phyloP scores from a whole-genome alignment of 768 basidiomycete species.

The Amanita subjunquillea region DNA sequence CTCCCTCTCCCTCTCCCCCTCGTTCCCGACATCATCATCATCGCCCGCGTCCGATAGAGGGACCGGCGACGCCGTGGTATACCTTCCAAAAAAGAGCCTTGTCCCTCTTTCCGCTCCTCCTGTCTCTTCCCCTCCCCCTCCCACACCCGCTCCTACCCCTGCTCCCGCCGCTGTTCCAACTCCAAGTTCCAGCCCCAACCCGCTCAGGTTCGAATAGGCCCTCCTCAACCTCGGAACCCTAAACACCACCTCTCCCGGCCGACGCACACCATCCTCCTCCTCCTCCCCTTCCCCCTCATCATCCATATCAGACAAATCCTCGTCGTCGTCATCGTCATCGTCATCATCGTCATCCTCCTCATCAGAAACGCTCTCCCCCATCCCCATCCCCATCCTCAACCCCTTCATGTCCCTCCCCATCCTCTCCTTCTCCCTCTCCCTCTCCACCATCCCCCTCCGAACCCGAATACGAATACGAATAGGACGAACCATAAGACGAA shows the following conservation, averaged over 20 bases:
- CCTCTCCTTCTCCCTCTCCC: neutral
- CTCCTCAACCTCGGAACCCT: neutral
- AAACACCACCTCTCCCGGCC: neutral
- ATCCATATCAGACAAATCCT: neutral
- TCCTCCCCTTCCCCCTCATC: neutral
- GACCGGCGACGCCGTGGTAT: constrained; percentile 3
- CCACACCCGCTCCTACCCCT: neutral
- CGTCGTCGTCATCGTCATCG: neutral
- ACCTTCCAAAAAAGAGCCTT: constrained; percentile 1
- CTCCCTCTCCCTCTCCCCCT: neutral
- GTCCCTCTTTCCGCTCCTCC: neutral
- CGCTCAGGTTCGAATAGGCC: neutral
- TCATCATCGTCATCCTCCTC: neutral
- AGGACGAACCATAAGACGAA: neutral
- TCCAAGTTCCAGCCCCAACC: no score
- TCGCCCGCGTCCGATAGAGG: constrained; percentile 1
- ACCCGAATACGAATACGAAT: neutral
- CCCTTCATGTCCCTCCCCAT: neutral
- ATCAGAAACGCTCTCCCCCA: neutral
- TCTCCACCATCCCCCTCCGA: neutral
- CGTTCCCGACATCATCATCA: neutral
- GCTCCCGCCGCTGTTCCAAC: no score
- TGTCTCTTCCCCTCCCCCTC: neutral
- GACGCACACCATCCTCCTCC: no score
- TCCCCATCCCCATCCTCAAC: neutral